These are phyloP conservation scores for Beauveria varroae DNA, from an alignment of 2,329 filamentous ascomycete genomes.

Conservation along the genomic window DNA sequence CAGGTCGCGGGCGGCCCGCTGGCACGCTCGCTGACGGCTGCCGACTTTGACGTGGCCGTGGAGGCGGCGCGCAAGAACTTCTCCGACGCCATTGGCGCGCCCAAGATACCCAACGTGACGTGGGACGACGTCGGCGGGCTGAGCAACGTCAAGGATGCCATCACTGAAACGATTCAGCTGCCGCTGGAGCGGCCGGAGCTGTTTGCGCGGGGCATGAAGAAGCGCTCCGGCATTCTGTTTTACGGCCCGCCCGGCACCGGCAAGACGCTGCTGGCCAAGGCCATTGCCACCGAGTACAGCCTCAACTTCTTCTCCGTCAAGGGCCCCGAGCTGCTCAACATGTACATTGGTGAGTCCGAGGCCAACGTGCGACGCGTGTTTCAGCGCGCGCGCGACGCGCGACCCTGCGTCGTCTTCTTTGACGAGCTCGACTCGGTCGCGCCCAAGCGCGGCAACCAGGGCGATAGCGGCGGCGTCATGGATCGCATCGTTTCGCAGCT, in stretches of 20 bases:
- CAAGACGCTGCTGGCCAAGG: constrained; percentile 88
- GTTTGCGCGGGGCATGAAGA: constrained; percentile 97
- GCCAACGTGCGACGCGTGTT: constrained; percentile 87
- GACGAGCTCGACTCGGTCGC: constrained; percentile 91
- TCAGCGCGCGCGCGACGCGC: constrained; percentile 75
- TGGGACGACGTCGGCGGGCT: constrained; percentile 96
- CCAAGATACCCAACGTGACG: constrained; percentile 93
- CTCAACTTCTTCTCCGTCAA: constrained; percentile 94
- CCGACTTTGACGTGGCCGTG: constrained; percentile 87
- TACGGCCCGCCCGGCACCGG: constrained; percentile 88
- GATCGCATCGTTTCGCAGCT: constrained; percentile 94
- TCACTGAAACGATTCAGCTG: constrained; percentile 92
- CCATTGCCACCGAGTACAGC: constrained; percentile 87
- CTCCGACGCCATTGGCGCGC: constrained; percentile 91
- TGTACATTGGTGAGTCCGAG: constrained; percentile 94
- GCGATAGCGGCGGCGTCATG: constrained; percentile 96
- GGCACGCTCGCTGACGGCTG: constrained; percentile 68
- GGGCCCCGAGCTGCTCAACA: constrained; percentile 84
- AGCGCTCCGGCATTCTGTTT: constrained; percentile 86
- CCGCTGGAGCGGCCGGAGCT: constrained; percentile 86
- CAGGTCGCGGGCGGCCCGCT: constrained; percentile 77
- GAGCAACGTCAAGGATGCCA: constrained; percentile 91
- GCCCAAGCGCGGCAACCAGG: constrained; percentile 93
- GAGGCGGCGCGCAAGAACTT: constrained; percentile 97
- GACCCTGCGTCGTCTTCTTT: constrained; percentile 88